phyloP scores from a whole-genome alignment of 2,329 filamentous ascomycete genomes.

The Plenodomus biglobosus region DNA sequence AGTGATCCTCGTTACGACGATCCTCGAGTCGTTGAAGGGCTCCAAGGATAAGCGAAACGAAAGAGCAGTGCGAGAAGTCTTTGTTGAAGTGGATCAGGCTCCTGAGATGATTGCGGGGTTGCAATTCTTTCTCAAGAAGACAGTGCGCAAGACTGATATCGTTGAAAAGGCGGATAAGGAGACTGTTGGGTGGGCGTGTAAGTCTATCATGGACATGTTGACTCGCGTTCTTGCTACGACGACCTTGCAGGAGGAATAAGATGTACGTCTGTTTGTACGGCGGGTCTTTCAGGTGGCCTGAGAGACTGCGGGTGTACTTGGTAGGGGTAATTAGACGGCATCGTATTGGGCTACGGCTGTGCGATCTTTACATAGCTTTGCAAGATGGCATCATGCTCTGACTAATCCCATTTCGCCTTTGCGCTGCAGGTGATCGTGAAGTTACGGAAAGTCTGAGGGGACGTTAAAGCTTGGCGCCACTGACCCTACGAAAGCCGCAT shows the following conservation, averaged over 20 bases:
- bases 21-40: slow-evolving; percentile 65
- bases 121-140: slow-evolving; percentile 77
- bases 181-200: slow-evolving; percentile 51
- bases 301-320: background rate
- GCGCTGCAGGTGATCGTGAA: background rate
- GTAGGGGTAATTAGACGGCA: background rate
- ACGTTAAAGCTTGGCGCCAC: slow-evolving; percentile 21
- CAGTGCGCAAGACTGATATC: slow-evolving; percentile 66
- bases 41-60: slow-evolving; percentile 54
- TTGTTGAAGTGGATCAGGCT: slow-evolving; percentile 64
- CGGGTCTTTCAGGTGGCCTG: background rate
- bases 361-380: background rate
- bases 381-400: background rate
- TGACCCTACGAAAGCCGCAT: slow-evolving; percentile 24
- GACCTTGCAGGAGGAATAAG: slow-evolving; percentile 44
- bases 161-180: slow-evolving; percentile 54
- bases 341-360: background rate
- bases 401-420: slow-evolving; percentile 1
- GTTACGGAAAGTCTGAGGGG: slow-evolving; percentile 5
- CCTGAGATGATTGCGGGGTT: slow-evolving; percentile 72
- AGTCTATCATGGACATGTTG: slow-evolving; percentile 43
- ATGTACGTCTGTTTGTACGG: background rate
- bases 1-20: slow-evolving; percentile 72
- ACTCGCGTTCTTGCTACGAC: slow-evolving; percentile 37
- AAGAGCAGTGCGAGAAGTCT: slow-evolving; percentile 63